Evolutionary conservation across 2,329 filamentous ascomycete species (phyloP), one percentile per base, ranked within the genome.

Genomic region (Chaetomium sp.): DNA sequence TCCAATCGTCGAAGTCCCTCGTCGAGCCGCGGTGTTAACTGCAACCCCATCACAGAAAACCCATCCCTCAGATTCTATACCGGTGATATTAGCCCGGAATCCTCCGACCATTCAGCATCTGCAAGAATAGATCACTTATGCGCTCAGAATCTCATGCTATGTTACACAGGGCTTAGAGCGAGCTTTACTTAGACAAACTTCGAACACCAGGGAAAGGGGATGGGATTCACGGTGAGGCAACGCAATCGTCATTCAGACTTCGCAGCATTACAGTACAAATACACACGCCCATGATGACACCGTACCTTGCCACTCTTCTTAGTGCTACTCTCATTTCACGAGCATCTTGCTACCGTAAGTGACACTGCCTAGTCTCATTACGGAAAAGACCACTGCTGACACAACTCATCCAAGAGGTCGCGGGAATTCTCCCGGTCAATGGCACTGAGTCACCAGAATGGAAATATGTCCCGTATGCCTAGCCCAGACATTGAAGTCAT

Each of bases 401-500:
- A 7, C 5, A n/a, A 42, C 16, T 12, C 27, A 19, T 6, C n/a
- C 42, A 16, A 65, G 62, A 68, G 29, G 31, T 66, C 3, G 29
- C 59, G 3, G 62, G 67, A 4, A 67, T 68, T 10, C 54, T 68
- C 19, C 38, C 67, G 8, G 67, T 68, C 19, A 67, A 68, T 35
- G 60, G 47, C 57, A 68, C 67, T 21, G 65, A 57, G 25, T 38
- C 65, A 12, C 57, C 65, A 10, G 53, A 58, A 57, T 68, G 67
- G 67, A 62, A 58, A 63, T 68, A 68, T 55, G 65, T 68, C 31
- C 65, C 38, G 57, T 65, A 54, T 8, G 16, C n/a, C 31, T 9
- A 19, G 6, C 21, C n/a, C 21, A 21, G 12, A 16, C 16, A 42
- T 16, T 19, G 13, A 19, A 7, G 16, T 42, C 19, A 42, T 4